Percentiles rank a stretch among this genome's conserved stretches.
Evolutionary conservation across 2,329 filamentous ascomycete species (phyloP).

Genomic region (Colletotrichum cereale): DNA sequence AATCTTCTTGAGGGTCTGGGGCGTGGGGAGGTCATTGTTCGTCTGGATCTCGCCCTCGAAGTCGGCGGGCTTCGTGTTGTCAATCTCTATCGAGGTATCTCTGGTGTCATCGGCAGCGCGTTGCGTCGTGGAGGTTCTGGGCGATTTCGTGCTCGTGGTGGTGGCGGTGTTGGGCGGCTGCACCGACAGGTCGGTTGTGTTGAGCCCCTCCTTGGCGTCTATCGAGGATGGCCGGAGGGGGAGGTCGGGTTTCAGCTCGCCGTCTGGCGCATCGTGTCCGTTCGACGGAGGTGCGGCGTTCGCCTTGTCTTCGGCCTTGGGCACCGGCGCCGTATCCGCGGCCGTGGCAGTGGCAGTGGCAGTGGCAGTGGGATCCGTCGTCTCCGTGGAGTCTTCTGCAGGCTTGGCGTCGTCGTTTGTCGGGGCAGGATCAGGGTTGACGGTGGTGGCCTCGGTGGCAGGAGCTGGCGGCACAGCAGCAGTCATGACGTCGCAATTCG

Average conservation of each 20-base stretch:
- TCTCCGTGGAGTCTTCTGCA: conserved; percentile 14
- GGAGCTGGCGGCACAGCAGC: conserved; percentile 33
- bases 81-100: conserved; percentile 49
- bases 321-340: neutral
- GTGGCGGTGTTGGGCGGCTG: conserved; percentile 16
- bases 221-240: conserved; percentile 12
- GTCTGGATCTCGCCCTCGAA: conserved; percentile 69
- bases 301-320: neutral
- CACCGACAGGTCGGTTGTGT: neutral
- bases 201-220: conserved; percentile 5
- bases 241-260: neutral
- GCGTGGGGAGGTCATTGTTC: conserved; percentile 66
- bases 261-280: conserved; percentile 19
- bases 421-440: conserved; percentile 19
- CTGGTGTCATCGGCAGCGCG: conserved; percentile 17
- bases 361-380: neutral
- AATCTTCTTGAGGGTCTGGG: conserved; percentile 62
- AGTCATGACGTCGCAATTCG: conserved; percentile 37
- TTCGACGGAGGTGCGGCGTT: conserved; percentile 3
- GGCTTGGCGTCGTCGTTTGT: conserved; percentile 26
- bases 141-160: conserved; percentile 22
- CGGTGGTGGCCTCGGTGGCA: conserved; percentile 16
- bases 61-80: conserved; percentile 60
- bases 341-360: neutral
- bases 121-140: conserved; percentile 28